Conservation (phyloP, 345 rosid genomes). For the Capsella bursapastoris region DNA sequence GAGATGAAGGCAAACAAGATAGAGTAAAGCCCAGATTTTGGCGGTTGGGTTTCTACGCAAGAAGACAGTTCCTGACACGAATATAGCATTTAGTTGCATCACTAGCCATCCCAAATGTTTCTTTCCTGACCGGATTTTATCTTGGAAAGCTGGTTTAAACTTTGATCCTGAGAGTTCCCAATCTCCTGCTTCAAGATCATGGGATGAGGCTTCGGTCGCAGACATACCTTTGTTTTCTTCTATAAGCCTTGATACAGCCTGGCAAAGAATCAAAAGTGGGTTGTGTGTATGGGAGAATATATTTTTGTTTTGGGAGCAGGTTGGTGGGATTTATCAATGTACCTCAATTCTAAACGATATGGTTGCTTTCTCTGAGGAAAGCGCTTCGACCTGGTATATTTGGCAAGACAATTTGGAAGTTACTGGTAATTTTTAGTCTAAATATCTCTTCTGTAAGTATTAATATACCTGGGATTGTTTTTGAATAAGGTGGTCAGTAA, state of each 20-base stretch:
- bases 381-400: constrained; percentile 74
- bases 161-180: constrained; percentile 62
- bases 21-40: constrained; percentile 68
- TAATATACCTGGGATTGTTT: constrained; percentile 89
- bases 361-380: constrained; percentile 94
- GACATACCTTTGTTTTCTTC: constrained; percentile 63
- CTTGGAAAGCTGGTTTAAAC: constrained; percentile 59
- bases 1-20: constrained; percentile 79
- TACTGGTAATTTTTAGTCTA: constrained; percentile 10
- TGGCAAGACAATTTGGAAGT: constrained; percentile 18
- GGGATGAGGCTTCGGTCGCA: constrained; percentile 46
- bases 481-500: constrained; percentile 97
- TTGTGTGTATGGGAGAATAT: constrained; percentile 11
- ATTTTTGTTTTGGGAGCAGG: not conserved
- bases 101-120: constrained; percentile 73
- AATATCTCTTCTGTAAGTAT: not conserved
- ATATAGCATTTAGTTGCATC: constrained; percentile 72
- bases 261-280: constrained; percentile 30
- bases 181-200: constrained; percentile 70
- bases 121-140: constrained; percentile 68
- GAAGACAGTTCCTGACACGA: constrained; percentile 74
- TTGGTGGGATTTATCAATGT: constrained; percentile 32
- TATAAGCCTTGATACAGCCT: constrained; percentile 80
- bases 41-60: constrained; percentile 77
- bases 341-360: constrained; percentile 87